Percentiles rank a stretch among this genome's conserved stretches.
Conservation (phyloP, 768 basidiomycete species). For the Xerocomus potaroensis region DNA sequence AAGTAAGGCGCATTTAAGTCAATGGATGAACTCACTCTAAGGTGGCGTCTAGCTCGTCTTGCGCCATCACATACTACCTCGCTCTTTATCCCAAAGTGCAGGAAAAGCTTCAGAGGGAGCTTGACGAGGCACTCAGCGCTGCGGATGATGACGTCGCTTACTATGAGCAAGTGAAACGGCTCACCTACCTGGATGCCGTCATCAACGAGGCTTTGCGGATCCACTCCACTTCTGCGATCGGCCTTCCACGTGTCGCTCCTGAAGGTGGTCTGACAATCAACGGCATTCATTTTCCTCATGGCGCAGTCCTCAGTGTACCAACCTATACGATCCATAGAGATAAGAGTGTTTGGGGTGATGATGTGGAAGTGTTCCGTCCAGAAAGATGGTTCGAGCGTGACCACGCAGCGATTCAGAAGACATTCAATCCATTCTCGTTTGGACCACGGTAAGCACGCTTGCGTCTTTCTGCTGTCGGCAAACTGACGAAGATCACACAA, state of each 20-base stretch:
- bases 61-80: constrained; percentile 84
- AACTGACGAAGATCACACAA: constrained; percentile 22
- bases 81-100: constrained; percentile 63
- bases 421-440: constrained; percentile 83
- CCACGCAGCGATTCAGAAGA: constrained; percentile 53
- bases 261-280: constrained; percentile 63
- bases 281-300: constrained; percentile 58
- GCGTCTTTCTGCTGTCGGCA: background rate
- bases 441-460: constrained; percentile 64
- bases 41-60: constrained; percentile 60
- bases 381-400: constrained; percentile 84
- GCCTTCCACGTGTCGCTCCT: constrained; percentile 77
- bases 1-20: constrained; percentile 50
- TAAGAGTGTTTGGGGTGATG: constrained; percentile 68
- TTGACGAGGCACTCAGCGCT: constrained; percentile 54
- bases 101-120: constrained; percentile 69
- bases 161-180: constrained; percentile 64
- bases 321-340: constrained; percentile 83
- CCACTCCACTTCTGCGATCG: constrained; percentile 80
- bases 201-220: constrained; percentile 83
- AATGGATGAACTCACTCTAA: background rate
- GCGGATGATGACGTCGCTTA: constrained; percentile 60
- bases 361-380: constrained; percentile 68
- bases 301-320: constrained; percentile 76
- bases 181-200: constrained; percentile 81